Conservation (phyloP, 345 rosid genomes). For the Pistacia atlantica region DNA sequence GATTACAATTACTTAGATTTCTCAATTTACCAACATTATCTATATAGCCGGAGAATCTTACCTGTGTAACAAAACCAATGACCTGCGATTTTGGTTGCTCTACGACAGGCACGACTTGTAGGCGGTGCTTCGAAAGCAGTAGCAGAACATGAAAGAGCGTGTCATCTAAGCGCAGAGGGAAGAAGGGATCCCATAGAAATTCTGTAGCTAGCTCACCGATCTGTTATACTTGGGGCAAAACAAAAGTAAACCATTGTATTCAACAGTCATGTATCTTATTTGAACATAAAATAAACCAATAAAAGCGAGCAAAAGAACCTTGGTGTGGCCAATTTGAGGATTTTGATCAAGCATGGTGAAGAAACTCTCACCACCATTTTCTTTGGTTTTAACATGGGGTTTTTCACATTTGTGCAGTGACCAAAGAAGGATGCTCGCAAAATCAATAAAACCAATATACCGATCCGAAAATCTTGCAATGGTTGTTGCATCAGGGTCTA, state of each 20-base stretch:
- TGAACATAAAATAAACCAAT: too few relatives aligned
- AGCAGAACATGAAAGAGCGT: slow-evolving; percentile 47
- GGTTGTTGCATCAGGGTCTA: slow-evolving; percentile 23
- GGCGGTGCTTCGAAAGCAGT: slow-evolving; percentile 41
- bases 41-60: not conserved
- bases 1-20: not conserved
- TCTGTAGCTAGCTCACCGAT: slow-evolving; percentile 45
- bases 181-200: slow-evolving; percentile 48
- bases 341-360: slow-evolving; percentile 37
- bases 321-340: slow-evolving; percentile 35
- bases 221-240: slow-evolving; percentile 15
- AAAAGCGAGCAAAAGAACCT: slow-evolving; percentile 17
- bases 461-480: slow-evolving; percentile 33
- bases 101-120: slow-evolving; percentile 39
- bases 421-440: slow-evolving; percentile 46
- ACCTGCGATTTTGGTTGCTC: slow-evolving; percentile 21
- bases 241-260: not conserved
- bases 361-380: slow-evolving; percentile 18
- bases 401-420: slow-evolving; percentile 30
- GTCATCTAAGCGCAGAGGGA: slow-evolving; percentile 40
- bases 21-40: not conserved
- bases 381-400: not conserved
- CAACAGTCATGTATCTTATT: not conserved
- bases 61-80: slow-evolving; percentile 44
- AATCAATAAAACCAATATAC: slow-evolving; percentile 45